Base-by-base conservation (phyloP, 768 basidiomycete species). In the Tricholoma matsutake region DNA sequence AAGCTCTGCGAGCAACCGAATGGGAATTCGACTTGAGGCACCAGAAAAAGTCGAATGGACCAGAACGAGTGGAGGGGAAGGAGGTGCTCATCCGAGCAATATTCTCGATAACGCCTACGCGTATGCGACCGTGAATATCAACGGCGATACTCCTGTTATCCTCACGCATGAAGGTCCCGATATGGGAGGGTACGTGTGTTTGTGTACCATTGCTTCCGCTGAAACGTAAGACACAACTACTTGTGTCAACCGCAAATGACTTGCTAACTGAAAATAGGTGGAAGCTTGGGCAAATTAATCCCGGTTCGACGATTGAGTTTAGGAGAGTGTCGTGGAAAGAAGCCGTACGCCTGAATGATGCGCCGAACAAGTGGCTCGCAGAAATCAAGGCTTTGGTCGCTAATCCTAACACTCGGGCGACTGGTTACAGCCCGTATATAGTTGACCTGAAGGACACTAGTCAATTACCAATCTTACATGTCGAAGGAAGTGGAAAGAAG, bases 61-160 rank as follows among this genome's bases (percentile, higher is more conserved):
- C 0, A 75, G 86, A 35, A 59, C 61, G 5, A 82, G 75, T 45
- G 87, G 88, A 11, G 87, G 87, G 0, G 82, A 88, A 61, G 88
- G 87, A 1, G 88, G 87, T 0, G 82, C 83, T 14, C 88, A 89
- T 65, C 86, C 87, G 0, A 83, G 82, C 41, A 89, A 89, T 62
- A 85, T 88, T 35, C 77, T 87, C 18, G 84, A 87, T 60, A 86
- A 85, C 51, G 83, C 80, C 4, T 87, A 87, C 63, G 80, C 80
- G 0, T 67, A 74, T 22, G 86, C 85, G 5, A 75, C 80, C 1
- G 65, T 88, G 61, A 87, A 88, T 64, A 60, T 87, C 56, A 89
- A 89, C 64, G 87, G 87, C 1, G 87, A 89, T 66, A 87, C 86
- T 0, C 87, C 88, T 0, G 85, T 88, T 2, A 81, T 88, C n/a